These are phyloP conservation scores for Colletotrichum sp. DNA, from an alignment of 2,329 filamentous ascomycete species.

Conservation along the genomic window DNA sequence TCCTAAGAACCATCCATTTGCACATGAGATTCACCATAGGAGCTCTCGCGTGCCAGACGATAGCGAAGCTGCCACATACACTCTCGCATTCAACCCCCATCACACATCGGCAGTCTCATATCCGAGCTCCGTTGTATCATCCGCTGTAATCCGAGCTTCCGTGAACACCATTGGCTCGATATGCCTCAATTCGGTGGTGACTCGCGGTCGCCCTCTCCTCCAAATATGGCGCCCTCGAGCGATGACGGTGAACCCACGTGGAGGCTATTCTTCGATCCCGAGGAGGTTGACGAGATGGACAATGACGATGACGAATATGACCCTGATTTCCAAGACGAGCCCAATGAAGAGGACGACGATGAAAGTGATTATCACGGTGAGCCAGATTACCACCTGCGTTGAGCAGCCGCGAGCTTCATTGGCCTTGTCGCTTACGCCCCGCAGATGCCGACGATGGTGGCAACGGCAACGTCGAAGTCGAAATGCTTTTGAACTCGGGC, in stretches of 20 bases:
- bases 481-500: conserved; percentile 14
- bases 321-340: conserved; percentile 27
- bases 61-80: background rate
- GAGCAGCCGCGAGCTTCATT: background rate
- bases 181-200: background rate
- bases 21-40: background rate
- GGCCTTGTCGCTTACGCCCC: conserved; percentile 10
- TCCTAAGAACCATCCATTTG: background rate
- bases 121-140: conserved; percentile 19
- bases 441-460: conserved; percentile 30
- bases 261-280: background rate
- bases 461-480: conserved; percentile 19
- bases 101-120: conserved; percentile 16
- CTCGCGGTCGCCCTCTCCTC: background rate
- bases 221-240: background rate
- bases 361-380: conserved; percentile 20
- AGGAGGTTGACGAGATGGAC: conserved; percentile 30
- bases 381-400: background rate
- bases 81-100: background rate
- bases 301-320: conserved; percentile 35
- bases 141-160: conserved; percentile 11
- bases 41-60: background rate
- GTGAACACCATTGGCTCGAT: background rate
- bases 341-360: conserved; percentile 26
- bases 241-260: background rate